Evolutionary conservation across 495 filamentous ascomycete species (phyloP).

Genomic region (Penicillium lividum): DNA sequence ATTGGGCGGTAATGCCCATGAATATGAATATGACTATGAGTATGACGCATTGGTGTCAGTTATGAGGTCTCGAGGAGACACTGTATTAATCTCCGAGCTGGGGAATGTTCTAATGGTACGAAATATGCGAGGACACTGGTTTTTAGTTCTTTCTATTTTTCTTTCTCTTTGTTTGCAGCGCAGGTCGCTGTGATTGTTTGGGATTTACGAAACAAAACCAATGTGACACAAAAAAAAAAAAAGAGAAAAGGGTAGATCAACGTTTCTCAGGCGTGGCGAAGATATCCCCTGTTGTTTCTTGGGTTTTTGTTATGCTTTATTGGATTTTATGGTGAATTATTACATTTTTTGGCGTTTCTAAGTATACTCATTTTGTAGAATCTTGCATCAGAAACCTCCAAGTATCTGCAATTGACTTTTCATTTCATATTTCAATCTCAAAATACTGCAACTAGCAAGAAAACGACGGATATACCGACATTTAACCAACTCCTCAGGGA

Average conservation of each 20-base stretch:
- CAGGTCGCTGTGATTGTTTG: constrained; percentile 22
- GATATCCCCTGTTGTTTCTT: constrained; percentile 28
- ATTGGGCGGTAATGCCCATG: constrained; percentile 38
- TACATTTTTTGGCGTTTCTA: not conserved
- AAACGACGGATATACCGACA: not conserved
- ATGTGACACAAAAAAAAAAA: constrained; percentile 8
- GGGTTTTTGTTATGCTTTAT: constrained; percentile 7
- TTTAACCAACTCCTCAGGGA: not conserved
- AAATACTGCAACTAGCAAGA: not conserved
- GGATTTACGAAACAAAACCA: constrained; percentile 4
- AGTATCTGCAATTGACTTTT: not conserved
- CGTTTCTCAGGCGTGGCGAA: constrained; percentile 28
- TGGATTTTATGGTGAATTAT: not conserved
- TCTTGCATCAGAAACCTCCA: not conserved
- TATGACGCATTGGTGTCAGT: not conserved
- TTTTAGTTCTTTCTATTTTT: constrained; percentile 8
- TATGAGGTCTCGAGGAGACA: not conserved
- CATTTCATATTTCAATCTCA: not conserved
- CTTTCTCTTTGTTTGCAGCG: constrained; percentile 18
- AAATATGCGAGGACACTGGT: constrained; percentile 1
- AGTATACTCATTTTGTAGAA: not conserved
- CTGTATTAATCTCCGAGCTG: not conserved
- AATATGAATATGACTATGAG: not conserved
- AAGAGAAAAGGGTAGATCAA: constrained; percentile 12
- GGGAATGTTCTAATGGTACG: not conserved